phyloP scores from a whole-genome alignment of 441 rosid species.

The Kokia cookei region DNA sequence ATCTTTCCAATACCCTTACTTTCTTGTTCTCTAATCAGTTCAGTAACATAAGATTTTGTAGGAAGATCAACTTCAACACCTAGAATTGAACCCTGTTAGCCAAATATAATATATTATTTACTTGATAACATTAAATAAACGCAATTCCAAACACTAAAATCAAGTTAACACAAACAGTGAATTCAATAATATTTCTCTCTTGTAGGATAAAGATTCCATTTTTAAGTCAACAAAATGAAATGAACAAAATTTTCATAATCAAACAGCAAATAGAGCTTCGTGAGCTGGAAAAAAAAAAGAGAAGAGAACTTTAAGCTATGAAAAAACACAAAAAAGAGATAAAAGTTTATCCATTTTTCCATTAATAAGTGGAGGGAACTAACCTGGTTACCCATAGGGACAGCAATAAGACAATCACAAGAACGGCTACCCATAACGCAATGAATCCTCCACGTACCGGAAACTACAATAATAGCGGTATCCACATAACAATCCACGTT shows the following conservation, averaged over 20 bases:
- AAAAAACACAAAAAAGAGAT: not conserved
- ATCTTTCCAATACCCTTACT: slow-evolving; percentile 35
- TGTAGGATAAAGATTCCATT: not conserved
- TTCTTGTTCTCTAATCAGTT: slow-evolving; percentile 39
- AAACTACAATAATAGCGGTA: slow-evolving; percentile 47
- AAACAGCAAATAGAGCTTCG: not conserved
- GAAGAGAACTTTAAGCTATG: not conserved
- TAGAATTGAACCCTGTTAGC: slow-evolving; percentile 98
- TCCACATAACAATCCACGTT: slow-evolving; percentile 62
- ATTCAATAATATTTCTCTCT: too few species aligned
- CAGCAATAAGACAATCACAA: slow-evolving; percentile 83
- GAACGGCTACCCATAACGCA: slow-evolving; percentile 86
- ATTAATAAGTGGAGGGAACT: not conserved
- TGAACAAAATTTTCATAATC: not conserved
- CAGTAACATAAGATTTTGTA: slow-evolving; percentile 54
- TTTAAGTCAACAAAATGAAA: not conserved
- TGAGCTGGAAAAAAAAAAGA: not conserved
- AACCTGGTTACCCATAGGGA: slow-evolving; percentile 92
- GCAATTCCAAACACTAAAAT: not conserved
- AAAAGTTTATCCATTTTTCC: not conserved
- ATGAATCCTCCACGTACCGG: slow-evolving; percentile 80
- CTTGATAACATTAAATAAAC: slow-evolving; percentile 25
- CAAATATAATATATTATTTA: slow-evolving; percentile 35
- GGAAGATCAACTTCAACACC: slow-evolving; percentile 87
- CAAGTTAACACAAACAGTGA: not conserved